Percentiles rank a stretch among this genome's conserved stretches.
Conservation (phyloP, 148 eudicot species). For the Vaccinium myrtillus region DNA sequence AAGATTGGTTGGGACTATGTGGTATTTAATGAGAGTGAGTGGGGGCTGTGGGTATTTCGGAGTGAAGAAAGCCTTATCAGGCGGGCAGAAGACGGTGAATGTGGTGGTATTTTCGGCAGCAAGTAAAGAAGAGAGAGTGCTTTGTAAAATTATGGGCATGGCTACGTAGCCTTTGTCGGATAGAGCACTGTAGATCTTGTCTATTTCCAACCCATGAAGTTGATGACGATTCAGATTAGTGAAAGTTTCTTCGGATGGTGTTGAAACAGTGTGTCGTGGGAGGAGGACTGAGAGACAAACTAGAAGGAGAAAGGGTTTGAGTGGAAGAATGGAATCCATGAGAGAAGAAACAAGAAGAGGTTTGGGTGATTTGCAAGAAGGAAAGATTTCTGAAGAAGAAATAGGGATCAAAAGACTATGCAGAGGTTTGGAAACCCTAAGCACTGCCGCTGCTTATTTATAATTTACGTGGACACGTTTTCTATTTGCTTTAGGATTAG, state of each 20-base stretch:
- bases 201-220: background rate
- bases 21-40: background rate
- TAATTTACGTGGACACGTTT: background rate
- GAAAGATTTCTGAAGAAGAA: background rate
- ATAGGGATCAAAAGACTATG: background rate
- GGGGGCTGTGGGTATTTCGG: background rate
- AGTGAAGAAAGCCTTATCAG: background rate
- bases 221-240: background rate
- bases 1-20: background rate
- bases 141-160: background rate
- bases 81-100: background rate
- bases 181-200: background rate
- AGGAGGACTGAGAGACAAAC: background rate
- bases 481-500: background rate
- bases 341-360: background rate
- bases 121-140: background rate
- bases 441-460: background rate
- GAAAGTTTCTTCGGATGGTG: conserved; percentile 6
- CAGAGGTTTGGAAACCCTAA: background rate
- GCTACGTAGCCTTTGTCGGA: background rate
- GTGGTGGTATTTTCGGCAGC: background rate
- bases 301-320: background rate
- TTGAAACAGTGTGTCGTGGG: background rate
- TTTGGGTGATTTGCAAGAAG: background rate
- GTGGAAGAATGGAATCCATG: background rate